A percentile compares a stretch with the other conserved stretches of the same genome.
Conservation (phyloP, 306 rosid genomes). For the Astragalus glycyphyllos region DNA sequence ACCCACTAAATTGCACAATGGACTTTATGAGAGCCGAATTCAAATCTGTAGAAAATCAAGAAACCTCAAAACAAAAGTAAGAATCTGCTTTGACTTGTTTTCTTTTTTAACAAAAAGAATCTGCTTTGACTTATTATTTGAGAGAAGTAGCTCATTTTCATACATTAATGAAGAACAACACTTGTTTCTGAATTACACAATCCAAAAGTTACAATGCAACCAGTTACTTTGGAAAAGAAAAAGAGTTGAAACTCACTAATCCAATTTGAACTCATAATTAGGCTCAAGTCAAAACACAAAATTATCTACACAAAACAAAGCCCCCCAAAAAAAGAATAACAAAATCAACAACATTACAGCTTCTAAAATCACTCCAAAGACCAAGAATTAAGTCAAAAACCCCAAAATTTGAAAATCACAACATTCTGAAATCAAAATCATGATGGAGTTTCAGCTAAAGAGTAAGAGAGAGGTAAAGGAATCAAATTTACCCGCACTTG, state of each 20-base stretch:
- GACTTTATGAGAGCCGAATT: not conserved
- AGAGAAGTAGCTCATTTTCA: not conserved
- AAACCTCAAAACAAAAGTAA: conserved; percentile 1
- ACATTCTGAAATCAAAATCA: conserved; percentile 31
- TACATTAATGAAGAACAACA: conserved; percentile 19
- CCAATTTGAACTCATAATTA: conserved; percentile 14
- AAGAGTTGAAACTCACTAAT: conserved; percentile 5
- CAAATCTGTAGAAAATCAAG: not conserved
- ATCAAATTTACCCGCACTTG: conserved; percentile 77
- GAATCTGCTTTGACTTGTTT: too few relatives aligned
- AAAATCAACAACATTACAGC: not conserved
- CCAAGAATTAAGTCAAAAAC: conserved; percentile 9
- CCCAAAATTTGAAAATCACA: not conserved
- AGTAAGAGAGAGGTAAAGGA: not conserved
- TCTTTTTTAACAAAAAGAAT: not conserved
- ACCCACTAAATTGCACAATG: not conserved
- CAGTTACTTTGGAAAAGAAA: conserved; percentile 8
- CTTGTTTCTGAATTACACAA: conserved; percentile 14
- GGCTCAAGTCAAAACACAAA: conserved; percentile 47
- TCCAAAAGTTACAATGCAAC: conserved; percentile 13
- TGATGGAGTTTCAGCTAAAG: conserved; percentile 16
- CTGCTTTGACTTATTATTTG: not conserved
- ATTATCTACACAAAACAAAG: conserved; percentile 28
- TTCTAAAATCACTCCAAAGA: not conserved
- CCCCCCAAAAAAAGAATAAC: not conserved